Percentiles rank a stretch among this genome's conserved stretches.
phyloP scores from a whole-genome alignment of 306 rosid species.

The Rosa rugosa region DNA sequence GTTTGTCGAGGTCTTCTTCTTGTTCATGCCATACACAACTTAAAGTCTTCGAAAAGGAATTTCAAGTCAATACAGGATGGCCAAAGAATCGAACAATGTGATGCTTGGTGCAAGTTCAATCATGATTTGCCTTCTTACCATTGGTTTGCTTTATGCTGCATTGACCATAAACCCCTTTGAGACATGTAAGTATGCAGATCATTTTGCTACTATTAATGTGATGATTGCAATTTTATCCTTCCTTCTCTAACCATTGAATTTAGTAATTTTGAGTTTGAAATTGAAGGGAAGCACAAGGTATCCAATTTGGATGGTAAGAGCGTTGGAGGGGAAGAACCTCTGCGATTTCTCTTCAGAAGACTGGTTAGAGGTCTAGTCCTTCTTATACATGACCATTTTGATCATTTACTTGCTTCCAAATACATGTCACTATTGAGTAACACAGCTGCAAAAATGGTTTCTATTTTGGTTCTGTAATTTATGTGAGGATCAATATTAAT shows the following conservation, averaged over 20 bases:
- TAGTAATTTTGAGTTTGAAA: neutral
- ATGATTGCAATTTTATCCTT: neutral
- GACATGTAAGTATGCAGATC: neutral
- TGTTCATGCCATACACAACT: neutral
- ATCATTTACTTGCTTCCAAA: neutral
- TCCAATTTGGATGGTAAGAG: neutral
- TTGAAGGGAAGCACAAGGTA: conserved; percentile 25
- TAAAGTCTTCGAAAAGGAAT: neutral
- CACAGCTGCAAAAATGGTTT: neutral
- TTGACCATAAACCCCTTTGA: conserved; percentile 9
- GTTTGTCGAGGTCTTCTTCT: neutral
- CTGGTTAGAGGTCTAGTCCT: conserved; percentile 32
- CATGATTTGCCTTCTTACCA: conserved; percentile 5
- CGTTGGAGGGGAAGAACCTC: conserved; percentile 13
- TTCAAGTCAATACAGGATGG: conserved; percentile 14
- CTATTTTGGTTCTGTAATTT: neutral
- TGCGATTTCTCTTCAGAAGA: conserved; percentile 23
- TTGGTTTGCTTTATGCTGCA: conserved; percentile 23
- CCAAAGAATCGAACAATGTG: conserved; percentile 7
- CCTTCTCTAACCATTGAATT: neutral
- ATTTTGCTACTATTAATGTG: neutral
- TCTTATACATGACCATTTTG: neutral
- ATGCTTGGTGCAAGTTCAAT: conserved; percentile 21
- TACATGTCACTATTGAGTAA: neutral
- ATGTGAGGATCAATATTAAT: neutral